Percentiles rank a stretch among this genome's conserved stretches.
phyloP scores from a whole-genome alignment of 805 yeast genomes.

The Ogataea neopini region DNA sequence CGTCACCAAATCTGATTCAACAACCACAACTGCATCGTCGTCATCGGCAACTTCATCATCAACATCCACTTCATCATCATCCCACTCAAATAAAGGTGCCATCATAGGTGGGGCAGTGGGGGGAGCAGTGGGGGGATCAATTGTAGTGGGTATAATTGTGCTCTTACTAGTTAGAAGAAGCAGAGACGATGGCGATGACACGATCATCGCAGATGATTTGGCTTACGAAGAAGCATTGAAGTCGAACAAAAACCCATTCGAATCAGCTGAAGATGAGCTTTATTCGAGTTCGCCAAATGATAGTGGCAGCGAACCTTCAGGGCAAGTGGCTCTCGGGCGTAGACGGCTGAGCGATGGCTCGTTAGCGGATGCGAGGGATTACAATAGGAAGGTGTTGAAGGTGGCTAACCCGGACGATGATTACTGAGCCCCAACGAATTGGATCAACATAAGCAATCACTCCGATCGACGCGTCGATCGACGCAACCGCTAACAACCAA shows the following conservation, averaged over 20 bases:
- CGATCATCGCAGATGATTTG: slow-evolving; percentile 48
- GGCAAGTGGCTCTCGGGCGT: slow-evolving; percentile 74
- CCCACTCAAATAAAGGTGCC: slow-evolving; percentile 33
- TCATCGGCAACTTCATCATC: slow-evolving; percentile 13
- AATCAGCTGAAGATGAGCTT: slow-evolving; percentile 50
- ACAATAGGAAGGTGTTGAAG: slow-evolving; percentile 74
- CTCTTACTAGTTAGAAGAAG: slow-evolving; percentile 40
- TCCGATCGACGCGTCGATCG: too few relatives aligned
- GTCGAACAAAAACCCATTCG: slow-evolving; percentile 62
- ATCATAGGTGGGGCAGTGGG: slow-evolving; percentile 41
- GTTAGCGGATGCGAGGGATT: slow-evolving; percentile 82
- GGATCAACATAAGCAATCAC: too few relatives aligned
- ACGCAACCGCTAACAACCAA: too few relatives aligned
- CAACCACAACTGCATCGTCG: slow-evolving; percentile 18
- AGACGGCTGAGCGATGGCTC: slow-evolving; percentile 85
- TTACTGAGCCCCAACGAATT: too few relatives aligned
- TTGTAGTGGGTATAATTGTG: slow-evolving; percentile 28
- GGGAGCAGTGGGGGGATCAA: slow-evolving; percentile 34
- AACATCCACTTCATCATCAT: slow-evolving; percentile 24
- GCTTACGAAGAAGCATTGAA: slow-evolving; percentile 60
- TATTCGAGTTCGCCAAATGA: slow-evolving; percentile 20
- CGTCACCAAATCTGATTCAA: slow-evolving; percentile 27
- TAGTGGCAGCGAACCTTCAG: slow-evolving; percentile 23
- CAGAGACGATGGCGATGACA: slow-evolving; percentile 39
- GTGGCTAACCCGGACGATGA: slow-evolving; percentile 86